These are phyloP conservation scores for Zymoseptoria brevis DNA, from an alignment of 2,329 filamentous ascomycete species.

Conservation along the genomic window DNA sequence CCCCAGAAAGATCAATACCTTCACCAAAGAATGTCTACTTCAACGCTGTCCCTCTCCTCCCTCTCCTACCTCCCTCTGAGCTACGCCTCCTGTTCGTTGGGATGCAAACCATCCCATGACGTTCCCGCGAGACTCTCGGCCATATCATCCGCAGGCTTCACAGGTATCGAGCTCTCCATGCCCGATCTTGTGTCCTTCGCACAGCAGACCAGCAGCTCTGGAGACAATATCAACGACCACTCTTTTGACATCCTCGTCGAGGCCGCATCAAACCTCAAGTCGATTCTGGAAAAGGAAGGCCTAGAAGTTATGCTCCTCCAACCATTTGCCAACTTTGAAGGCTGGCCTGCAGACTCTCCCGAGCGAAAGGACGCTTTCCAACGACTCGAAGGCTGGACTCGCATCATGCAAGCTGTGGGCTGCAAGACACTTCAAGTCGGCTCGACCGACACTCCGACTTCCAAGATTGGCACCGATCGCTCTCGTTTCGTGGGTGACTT, in stretches of 20 bases:
- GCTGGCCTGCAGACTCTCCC: conserved; percentile 53
- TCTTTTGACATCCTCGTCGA: conserved; percentile 53
- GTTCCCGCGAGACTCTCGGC: conserved; percentile 54
- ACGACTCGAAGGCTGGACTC: conserved; percentile 58
- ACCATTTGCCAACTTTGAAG: conserved; percentile 70
- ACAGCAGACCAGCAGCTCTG: conserved; percentile 6
- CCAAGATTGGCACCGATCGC: conserved; percentile 45
- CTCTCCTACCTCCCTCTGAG: conserved; percentile 39
- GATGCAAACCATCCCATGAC: conserved; percentile 40
- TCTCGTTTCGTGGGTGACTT: conserved; percentile 54
- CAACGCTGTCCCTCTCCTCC: neutral
- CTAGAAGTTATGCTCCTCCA: conserved; percentile 64
- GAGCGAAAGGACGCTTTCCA: conserved; percentile 56
- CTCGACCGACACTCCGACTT: conserved; percentile 53
- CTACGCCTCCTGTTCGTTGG: conserved; percentile 52
- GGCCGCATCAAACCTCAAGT: conserved; percentile 48
- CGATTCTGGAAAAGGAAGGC: conserved; percentile 46
- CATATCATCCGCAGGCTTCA: conserved; percentile 58
- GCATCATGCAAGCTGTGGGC: conserved; percentile 61
- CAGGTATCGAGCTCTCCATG: conserved; percentile 65
- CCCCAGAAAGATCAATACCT: neutral
- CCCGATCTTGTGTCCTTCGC: conserved; percentile 62
- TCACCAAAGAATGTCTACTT: neutral
- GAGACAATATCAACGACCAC: conserved; percentile 42
- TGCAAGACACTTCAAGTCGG: conserved; percentile 64